phyloP scores from a whole-genome alignment of 2,329 filamentous ascomycete genomes.

The Xylaria sp. region DNA sequence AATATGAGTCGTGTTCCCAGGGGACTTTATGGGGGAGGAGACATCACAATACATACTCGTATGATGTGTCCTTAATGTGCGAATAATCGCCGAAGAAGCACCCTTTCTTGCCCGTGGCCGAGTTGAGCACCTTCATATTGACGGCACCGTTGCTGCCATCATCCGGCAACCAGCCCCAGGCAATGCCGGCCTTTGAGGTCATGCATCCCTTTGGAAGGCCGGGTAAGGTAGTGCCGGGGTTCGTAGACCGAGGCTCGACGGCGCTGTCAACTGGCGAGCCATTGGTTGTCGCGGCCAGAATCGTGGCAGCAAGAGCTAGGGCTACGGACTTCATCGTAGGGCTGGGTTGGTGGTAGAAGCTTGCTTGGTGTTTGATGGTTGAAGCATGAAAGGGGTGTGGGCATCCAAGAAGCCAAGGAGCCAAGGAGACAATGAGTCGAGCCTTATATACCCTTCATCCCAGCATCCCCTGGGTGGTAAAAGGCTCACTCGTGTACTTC shows the following conservation, averaged over 20 bases:
- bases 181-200: constrained; percentile 21
- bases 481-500: too few species aligned
- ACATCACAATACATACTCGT: constrained; percentile 4
- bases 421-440: too few species aligned
- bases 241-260: not conserved
- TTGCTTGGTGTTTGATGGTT: too few species aligned
- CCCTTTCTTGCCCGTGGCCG: constrained; percentile 13
- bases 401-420: too few species aligned
- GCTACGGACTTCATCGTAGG: not conserved
- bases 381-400: too few species aligned
- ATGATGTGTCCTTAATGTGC: constrained; percentile 25
- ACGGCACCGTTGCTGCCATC: constrained; percentile 10
- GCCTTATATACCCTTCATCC: too few species aligned
- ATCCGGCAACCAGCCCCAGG: constrained; percentile 31
- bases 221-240: not conserved
- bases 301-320: not conserved
- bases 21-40: too few species aligned
- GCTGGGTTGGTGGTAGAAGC: too few species aligned
- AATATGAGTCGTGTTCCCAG: too few species aligned
- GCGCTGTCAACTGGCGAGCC: not conserved
- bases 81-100: constrained; percentile 30
- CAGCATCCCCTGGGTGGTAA: too few species aligned
- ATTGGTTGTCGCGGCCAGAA: not conserved
- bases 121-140: constrained; percentile 17
- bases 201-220: constrained; percentile 2